Percentiles rank a stretch among this genome's conserved stretches.
Conservation (phyloP, 495 filamentous ascomycete species). For the Astrocystis sublimbata region DNA sequence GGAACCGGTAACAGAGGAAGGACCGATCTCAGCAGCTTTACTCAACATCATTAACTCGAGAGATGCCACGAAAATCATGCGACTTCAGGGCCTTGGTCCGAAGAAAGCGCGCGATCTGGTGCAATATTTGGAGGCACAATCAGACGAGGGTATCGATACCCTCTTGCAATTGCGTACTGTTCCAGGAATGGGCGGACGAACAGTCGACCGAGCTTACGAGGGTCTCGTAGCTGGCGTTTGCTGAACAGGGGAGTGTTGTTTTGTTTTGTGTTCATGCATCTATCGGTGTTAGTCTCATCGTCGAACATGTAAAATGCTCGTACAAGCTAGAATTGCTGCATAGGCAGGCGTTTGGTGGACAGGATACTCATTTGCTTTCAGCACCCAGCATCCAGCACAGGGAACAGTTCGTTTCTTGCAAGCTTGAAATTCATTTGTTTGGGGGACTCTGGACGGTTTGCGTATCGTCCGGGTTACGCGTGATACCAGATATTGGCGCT, state of each 20-base stretch:
- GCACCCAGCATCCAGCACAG: background rate
- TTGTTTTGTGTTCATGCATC: constrained; percentile 12
- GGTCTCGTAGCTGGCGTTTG: constrained; percentile 31
- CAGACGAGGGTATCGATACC: constrained; percentile 43
- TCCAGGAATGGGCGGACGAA: constrained; percentile 60
- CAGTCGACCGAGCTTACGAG: constrained; percentile 58
- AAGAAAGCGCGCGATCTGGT: constrained; percentile 68
- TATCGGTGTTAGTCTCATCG: constrained; percentile 11
- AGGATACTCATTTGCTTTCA: constrained; percentile 13
- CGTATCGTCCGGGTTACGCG: background rate
- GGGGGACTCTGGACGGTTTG: background rate
- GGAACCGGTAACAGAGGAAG: constrained; percentile 25
- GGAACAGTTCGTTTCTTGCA: background rate
- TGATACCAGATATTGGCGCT: background rate
- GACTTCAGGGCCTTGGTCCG: constrained; percentile 68
- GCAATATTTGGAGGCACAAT: constrained; percentile 50
- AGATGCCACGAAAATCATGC: constrained; percentile 67
- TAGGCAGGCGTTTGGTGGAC: constrained; percentile 10
- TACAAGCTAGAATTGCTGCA: constrained; percentile 16
- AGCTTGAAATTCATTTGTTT: background rate
- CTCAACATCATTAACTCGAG: constrained; percentile 85
- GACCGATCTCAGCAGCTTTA: constrained; percentile 57
- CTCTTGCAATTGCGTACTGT: constrained; percentile 55
- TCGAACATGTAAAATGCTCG: background rate
- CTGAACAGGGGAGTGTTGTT: constrained; percentile 1